These are phyloP conservation scores for Carex parvula DNA, from an alignment of 176 grass and related monocot genomes.

Conservation along the genomic window DNA sequence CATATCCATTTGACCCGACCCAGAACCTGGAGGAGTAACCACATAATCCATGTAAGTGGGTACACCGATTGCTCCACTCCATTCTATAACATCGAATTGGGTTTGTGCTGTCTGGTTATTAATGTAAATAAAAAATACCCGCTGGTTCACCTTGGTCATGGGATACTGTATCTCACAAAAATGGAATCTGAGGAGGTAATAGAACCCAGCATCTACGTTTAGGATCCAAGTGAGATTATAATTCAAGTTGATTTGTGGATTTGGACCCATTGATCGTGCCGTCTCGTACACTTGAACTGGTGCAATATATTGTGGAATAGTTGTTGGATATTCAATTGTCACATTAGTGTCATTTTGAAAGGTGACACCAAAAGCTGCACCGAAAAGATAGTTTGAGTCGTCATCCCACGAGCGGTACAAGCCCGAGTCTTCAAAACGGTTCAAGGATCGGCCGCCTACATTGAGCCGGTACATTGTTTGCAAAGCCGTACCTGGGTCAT, in stretches of 20 bases:
- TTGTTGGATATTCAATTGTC: constrained; percentile 20
- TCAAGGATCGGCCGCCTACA: constrained; percentile 47
- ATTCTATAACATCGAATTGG: constrained; percentile 53
- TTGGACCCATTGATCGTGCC: constrained; percentile 74
- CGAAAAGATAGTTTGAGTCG: constrained; percentile 37
- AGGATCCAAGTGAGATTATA: constrained; percentile 89
- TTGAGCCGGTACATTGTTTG: constrained; percentile 79
- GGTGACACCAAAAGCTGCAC: constrained; percentile 30
- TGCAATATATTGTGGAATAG: constrained; percentile 45
- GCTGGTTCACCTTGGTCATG: constrained; percentile 50
- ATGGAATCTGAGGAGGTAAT: constrained; percentile 66
- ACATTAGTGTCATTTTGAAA: constrained; percentile 44
- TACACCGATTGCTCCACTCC: constrained; percentile 33
- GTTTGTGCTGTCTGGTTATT: constrained; percentile 59
- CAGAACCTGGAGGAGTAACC: not conserved
- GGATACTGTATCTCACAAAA: constrained; percentile 80
- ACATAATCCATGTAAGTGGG: constrained; percentile 41
- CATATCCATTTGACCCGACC: constrained; percentile 40
- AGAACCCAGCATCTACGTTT: constrained; percentile 43
- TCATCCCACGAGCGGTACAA: constrained; percentile 53
- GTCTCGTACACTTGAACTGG: constrained; percentile 47
- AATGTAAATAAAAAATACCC: constrained; percentile 67
- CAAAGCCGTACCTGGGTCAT: not conserved
- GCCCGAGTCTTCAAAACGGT: constrained; percentile 18
- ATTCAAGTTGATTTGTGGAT: constrained; percentile 44